phyloP scores from a whole-genome alignment of 371 early-diverging fungal genomes.

The Lichtheimia ornata region DNA sequence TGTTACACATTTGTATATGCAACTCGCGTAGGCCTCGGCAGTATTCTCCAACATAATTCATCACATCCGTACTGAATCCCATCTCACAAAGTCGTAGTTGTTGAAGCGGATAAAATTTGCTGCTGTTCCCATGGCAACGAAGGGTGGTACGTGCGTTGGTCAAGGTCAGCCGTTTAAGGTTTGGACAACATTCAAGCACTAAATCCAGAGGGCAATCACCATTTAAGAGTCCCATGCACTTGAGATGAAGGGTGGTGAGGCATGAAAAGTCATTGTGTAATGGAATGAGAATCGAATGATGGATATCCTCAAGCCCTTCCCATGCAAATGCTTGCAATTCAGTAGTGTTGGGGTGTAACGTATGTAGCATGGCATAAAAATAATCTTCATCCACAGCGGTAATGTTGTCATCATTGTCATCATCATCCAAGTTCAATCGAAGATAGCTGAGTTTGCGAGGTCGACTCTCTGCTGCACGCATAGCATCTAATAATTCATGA shows the following conservation, averaged over 20 bases:
- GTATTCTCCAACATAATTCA: neutral
- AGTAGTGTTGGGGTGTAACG: neutral
- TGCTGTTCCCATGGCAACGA: no score
- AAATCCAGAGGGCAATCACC: neutral
- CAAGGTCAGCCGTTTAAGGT: neutral
- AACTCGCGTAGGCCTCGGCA: neutral
- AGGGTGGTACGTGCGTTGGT: neutral
- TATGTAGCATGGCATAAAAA: neutral
- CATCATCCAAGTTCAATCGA: neutral
- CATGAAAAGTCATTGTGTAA: neutral
- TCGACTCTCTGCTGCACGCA: neutral
- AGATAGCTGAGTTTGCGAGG: neutral
- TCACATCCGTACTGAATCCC: neutral
- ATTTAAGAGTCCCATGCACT: neutral
- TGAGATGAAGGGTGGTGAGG: neutral
- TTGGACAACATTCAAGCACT: neutral
- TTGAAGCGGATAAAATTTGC: neutral
- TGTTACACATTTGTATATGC: neutral
- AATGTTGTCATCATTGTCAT: neutral
- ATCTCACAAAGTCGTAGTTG: neutral
- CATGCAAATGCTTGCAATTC: conserved; percentile 2
- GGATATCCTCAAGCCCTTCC: neutral
- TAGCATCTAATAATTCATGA: neutral
- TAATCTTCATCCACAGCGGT: neutral
- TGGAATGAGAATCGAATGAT: neutral